Evolutionary conservation across 1,284 basidiomycete species (phyloP).

Genomic region (Tylopilus sp.): DNA sequence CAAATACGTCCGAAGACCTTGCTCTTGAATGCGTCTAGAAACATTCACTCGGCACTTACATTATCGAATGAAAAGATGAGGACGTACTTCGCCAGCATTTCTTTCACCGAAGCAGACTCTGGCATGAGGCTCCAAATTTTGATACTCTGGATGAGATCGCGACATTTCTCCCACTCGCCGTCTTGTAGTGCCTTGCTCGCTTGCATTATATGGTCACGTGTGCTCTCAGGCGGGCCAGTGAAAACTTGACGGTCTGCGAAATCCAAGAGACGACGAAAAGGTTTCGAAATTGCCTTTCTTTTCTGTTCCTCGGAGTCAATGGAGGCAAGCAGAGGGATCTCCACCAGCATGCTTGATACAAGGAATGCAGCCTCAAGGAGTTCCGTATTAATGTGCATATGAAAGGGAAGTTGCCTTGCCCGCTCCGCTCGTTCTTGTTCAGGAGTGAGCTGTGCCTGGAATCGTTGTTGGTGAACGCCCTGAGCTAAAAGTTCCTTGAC

Average conservation of each 20-base stretch:
- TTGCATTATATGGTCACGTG: slow-evolving; percentile 99
- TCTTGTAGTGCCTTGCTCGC: slow-evolving; percentile 95
- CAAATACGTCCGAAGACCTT: slow-evolving; percentile 93
- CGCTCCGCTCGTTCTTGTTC: slow-evolving; percentile 98
- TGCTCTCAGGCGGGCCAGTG: slow-evolving; percentile 97
- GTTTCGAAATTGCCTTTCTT: slow-evolving; percentile 88
- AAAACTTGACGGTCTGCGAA: slow-evolving; percentile 98
- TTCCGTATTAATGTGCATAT: slow-evolving; percentile 99
- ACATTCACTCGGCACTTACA: slow-evolving; percentile 3
- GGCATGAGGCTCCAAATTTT: slow-evolving; percentile 99
- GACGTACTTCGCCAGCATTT: slow-evolving; percentile 87
- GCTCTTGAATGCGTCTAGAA: slow-evolving; percentile 93
- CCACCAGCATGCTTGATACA: slow-evolving; percentile 97
- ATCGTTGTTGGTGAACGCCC: slow-evolving; percentile 91
- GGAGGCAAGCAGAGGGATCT: slow-evolving; percentile 93
- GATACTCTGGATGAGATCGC: slow-evolving; percentile 91
- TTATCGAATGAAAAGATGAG: not conserved
- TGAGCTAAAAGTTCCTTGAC: slow-evolving; percentile 98
- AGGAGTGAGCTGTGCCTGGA: slow-evolving; percentile 74
- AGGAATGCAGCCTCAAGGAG: slow-evolving; percentile 96
- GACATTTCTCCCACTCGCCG: slow-evolving; percentile 96
- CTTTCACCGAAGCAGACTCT: slow-evolving; percentile 82
- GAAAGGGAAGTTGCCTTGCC: slow-evolving; percentile 95
- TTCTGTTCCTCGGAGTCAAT: slow-evolving; percentile 93
- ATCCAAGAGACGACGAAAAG: slow-evolving; percentile 93